Conservation (phyloP, 345 rosid genomes). For the Eucalyptus marginata region DNA sequence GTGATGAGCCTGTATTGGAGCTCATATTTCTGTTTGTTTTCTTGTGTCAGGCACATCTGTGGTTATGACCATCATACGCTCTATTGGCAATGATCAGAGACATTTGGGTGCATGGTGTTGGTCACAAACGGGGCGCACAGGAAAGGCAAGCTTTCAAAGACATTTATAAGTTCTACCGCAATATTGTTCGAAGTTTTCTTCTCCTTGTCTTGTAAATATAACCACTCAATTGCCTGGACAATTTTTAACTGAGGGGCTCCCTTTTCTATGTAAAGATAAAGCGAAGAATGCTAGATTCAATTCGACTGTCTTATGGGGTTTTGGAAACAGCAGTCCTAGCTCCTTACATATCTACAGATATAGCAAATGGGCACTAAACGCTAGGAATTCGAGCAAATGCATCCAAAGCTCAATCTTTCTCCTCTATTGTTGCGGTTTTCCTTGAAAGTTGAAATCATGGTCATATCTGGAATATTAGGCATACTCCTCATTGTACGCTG, state of each 20-base stretch:
- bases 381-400: neutral
- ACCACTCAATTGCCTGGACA: neutral
- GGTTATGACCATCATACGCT: slow-evolving; percentile 70
- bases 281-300: neutral
- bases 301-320: neutral
- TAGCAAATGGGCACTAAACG: neutral
- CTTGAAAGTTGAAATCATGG: neutral
- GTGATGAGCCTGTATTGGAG: neutral
- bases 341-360: neutral
- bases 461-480: neutral
- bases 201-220: neutral
- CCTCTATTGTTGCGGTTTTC: neutral
- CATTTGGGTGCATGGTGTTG: slow-evolving; percentile 75
- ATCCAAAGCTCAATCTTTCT: neutral
- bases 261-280: neutral
- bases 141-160: slow-evolving; percentile 40
- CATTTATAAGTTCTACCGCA: neutral
- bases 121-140: slow-evolving; percentile 73
- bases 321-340: neutral
- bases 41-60: slow-evolving; percentile 59
- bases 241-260: neutral
- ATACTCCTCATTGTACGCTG: neutral
- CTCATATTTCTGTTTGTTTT: neutral
- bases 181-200: neutral
- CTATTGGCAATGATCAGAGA: slow-evolving; percentile 73